Evolutionary conservation across 208 protist species (phyloP), one percentile per base, ranked within the genome.

Genomic region (Porcisia deanei): DNA sequence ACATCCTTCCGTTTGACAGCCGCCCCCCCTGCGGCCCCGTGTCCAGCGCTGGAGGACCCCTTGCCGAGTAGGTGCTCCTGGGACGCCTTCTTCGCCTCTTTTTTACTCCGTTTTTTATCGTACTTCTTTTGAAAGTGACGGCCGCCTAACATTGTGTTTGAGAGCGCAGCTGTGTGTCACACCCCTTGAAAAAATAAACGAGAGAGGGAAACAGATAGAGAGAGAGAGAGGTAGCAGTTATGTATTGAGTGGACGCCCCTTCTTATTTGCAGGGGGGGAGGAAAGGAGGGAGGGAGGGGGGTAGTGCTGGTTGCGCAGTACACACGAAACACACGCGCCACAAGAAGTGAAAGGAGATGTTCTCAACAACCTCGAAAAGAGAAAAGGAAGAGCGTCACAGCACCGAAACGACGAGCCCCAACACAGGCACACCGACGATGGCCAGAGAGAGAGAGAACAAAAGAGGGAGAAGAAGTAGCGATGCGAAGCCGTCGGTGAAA

Each of bases 41-140:
- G 70, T 8, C 18, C 18, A 45, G 49, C 16, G 55, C 43, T 54
- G 6, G 63, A 67, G 67, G 47, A 43, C 20, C 58, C 55, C 45
- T 59, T 79, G 47, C 70, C 67, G 37, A 58, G 65, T 18, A 66
- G 69, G 57, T 60, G 39, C 0, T 4, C n/a, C 34, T 78, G 58
- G 12, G 43, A 16, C 14, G 73, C 75, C 60, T 80, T 87, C 72
- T 91, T 90, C 16, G 84, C 77, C 65, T 80, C 81, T 79, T 91
- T 89, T 79, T 91, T 91, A 41, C 77, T 75, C 30, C 76, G 84
- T 68, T 91, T 90, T 79, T 92, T 94, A 41, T 88, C 82, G 41
- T 83, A 79, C 72, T 94, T 94, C 71, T 91, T 88, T 76, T 89
- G 76, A 39, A 85, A 94, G 74, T 94, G 90, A 16, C 77, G 69